Percentiles rank a stretch among this genome's conserved stretches.
Evolutionary conservation across 129 eudicot genomes (phyloP).

Genomic region (Glebionis coronaria): DNA sequence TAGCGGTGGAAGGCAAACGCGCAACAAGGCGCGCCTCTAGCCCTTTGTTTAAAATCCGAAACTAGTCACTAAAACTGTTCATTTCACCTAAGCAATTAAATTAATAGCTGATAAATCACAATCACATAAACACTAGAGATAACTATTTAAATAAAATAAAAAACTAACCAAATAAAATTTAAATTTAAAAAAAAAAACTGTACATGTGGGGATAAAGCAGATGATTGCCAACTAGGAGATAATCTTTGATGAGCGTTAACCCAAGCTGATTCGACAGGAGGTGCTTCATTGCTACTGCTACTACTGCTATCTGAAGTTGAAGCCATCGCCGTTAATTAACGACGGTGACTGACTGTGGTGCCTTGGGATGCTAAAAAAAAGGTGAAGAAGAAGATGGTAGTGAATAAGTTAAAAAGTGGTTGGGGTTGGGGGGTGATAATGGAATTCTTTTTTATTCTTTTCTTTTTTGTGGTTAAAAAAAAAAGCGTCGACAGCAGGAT

Average conservation of each 20-base stretch:
- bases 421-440: too few relatives aligned
- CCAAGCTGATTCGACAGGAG: slow-evolving; percentile 39
- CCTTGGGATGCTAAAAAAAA: too few relatives aligned
- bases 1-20: too few relatives aligned
- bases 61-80: too few relatives aligned
- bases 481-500: slow-evolving; percentile 77
- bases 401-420: too few relatives aligned
- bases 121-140: slow-evolving; percentile 1
- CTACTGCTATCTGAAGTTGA: neutral
- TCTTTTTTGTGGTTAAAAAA: neutral
- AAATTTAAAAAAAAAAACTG: neutral
- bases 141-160: neutral
- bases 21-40: too few relatives aligned
- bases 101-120: too few relatives aligned
- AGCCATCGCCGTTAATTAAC: slow-evolving; percentile 3
- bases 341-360: too few relatives aligned
- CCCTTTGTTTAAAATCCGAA: too few relatives aligned
- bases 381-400: too few relatives aligned
- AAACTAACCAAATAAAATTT: neutral
- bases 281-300: neutral
- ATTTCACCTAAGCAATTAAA: neutral
- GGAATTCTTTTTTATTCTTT: too few relatives aligned
- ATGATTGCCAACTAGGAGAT: slow-evolving; percentile 67
- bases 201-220: slow-evolving; percentile 47
- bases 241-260: slow-evolving; percentile 33